Conservation (phyloP, 2,329 filamentous ascomycete genomes). For the Graphiopsis chlorocephala region DNA sequence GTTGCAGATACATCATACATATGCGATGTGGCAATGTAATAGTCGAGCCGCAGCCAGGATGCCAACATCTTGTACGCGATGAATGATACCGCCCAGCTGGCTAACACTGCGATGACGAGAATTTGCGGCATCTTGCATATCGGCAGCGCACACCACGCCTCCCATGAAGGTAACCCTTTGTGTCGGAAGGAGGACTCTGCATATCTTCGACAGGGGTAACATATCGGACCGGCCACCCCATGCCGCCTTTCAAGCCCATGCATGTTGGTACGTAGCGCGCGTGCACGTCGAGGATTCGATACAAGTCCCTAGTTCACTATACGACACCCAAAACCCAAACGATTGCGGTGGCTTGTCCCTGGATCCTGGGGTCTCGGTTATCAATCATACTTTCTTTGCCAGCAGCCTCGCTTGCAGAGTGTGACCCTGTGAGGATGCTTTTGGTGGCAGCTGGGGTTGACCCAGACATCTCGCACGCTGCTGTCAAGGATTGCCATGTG, state of each 20-base stretch:
- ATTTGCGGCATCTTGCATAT: background rate
- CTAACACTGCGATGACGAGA: background rate
- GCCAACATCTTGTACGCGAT: conserved; percentile 7
- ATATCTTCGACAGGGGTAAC: conserved; percentile 1
- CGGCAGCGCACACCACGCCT: background rate
- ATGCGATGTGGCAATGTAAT: background rate
- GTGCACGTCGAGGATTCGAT: background rate
- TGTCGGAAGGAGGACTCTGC: conserved; percentile 1
- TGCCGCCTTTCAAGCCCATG: background rate
- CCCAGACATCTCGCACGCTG: background rate
- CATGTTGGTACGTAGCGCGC: background rate
- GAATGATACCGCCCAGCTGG: background rate
- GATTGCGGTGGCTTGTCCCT: conserved; percentile 10
- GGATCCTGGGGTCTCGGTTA: background rate
- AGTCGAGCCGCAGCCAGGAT: background rate
- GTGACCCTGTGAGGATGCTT: background rate
- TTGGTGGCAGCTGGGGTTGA: background rate
- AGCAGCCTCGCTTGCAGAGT: background rate
- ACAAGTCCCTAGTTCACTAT: background rate
- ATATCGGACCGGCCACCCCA: conserved; percentile 7
- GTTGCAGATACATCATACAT: no score
- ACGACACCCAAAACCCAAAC: background rate
- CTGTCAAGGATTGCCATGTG: conserved; percentile 13
- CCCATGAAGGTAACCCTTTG: background rate
- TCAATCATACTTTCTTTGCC: background rate